Evolutionary conservation across 2,329 filamentous ascomycete species (phyloP).

Genomic region (Cordyceps javanica): DNA sequence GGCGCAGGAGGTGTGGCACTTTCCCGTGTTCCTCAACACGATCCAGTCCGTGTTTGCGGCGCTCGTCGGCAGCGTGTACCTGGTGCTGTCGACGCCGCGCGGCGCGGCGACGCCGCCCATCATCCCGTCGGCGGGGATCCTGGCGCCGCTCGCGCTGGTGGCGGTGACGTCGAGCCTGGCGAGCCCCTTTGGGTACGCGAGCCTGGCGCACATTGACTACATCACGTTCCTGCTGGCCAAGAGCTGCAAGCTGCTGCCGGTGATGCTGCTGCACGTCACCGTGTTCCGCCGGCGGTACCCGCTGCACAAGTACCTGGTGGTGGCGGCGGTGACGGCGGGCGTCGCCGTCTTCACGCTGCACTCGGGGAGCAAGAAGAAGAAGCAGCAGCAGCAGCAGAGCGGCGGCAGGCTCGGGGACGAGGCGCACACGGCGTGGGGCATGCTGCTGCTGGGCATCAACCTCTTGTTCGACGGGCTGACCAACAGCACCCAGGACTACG

Average conservation of each 20-base stretch:
- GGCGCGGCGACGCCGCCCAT: slow-evolving; percentile 49
- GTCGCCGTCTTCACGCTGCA: slow-evolving; percentile 95
- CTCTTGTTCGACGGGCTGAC: slow-evolving; percentile 92
- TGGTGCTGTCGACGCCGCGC: slow-evolving; percentile 54
- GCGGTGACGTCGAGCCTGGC: slow-evolving; percentile 83
- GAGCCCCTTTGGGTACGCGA: slow-evolving; percentile 92
- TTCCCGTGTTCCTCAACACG: slow-evolving; percentile 92
- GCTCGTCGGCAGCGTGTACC: slow-evolving; percentile 74
- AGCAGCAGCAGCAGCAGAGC: background rate
- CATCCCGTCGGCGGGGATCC: slow-evolving; percentile 69
- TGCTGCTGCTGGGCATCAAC: slow-evolving; percentile 81
- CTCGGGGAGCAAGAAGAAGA: slow-evolving; percentile 51
- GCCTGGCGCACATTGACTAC: slow-evolving; percentile 90
- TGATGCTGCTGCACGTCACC: slow-evolving; percentile 94
- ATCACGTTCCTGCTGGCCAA: slow-evolving; percentile 97
- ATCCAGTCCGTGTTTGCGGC: slow-evolving; percentile 89
- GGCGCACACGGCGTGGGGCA: slow-evolving; percentile 66
- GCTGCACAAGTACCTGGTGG: slow-evolving; percentile 92
- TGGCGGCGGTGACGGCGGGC: slow-evolving; percentile 81
- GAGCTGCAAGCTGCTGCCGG: slow-evolving; percentile 96
- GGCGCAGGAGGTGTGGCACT: slow-evolving; percentile 75
- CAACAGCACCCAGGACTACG: slow-evolving; percentile 93
- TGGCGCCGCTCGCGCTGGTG: slow-evolving; percentile 75
- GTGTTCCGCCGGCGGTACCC: slow-evolving; percentile 86
- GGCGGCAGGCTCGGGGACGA: slow-evolving; percentile 36